Conservation (phyloP, 2,329 filamentous ascomycete species). For the Nigrograna mackinnonii region DNA sequence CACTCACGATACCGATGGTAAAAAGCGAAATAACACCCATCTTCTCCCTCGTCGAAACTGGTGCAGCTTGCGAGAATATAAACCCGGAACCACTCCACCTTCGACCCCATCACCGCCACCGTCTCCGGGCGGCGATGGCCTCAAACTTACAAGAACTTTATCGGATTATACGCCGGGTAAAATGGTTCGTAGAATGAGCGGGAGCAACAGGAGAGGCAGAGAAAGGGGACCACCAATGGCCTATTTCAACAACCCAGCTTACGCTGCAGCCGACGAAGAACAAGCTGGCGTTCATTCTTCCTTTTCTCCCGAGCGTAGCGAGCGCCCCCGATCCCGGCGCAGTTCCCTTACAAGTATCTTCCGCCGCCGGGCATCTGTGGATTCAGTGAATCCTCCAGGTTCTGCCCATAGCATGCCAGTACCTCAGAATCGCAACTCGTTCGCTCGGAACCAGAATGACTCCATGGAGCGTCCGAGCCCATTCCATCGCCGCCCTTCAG, state of each 20-base stretch:
- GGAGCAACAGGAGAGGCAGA: conserved; percentile 23
- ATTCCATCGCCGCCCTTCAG: conserved; percentile 50
- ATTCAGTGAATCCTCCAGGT: conserved; percentile 23
- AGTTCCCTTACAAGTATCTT: conserved; percentile 38
- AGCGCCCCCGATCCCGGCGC: conserved; percentile 34
- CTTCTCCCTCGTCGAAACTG: conserved; percentile 91
- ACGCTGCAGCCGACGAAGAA: conserved; percentile 32
- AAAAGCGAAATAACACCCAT: conserved; percentile 86
- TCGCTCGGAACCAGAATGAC: conserved; percentile 8
- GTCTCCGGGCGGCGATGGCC: conserved; percentile 22
- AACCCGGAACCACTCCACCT: conserved; percentile 74
- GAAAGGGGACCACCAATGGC: conserved; percentile 39
- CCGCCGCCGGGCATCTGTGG: conserved; percentile 35
- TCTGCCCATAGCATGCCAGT: conserved; percentile 28
- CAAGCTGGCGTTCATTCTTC: conserved; percentile 34
- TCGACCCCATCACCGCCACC: conserved; percentile 58
- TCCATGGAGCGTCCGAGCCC: conserved; percentile 36
- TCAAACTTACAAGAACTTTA: conserved; percentile 25
- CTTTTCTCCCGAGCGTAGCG: conserved; percentile 38
- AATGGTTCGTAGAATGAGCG: conserved; percentile 46
- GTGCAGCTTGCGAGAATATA: conserved; percentile 88
- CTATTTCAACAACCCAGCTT: conserved; percentile 41
- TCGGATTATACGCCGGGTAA: conserved; percentile 44
- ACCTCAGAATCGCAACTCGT: conserved; percentile 11
- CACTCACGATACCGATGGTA: conserved; percentile 84